Evolutionary conservation across 495 filamentous ascomycete species (phyloP), one percentile per base, ranked within the genome.

Genomic region (Talaromyces wortmannii): DNA sequence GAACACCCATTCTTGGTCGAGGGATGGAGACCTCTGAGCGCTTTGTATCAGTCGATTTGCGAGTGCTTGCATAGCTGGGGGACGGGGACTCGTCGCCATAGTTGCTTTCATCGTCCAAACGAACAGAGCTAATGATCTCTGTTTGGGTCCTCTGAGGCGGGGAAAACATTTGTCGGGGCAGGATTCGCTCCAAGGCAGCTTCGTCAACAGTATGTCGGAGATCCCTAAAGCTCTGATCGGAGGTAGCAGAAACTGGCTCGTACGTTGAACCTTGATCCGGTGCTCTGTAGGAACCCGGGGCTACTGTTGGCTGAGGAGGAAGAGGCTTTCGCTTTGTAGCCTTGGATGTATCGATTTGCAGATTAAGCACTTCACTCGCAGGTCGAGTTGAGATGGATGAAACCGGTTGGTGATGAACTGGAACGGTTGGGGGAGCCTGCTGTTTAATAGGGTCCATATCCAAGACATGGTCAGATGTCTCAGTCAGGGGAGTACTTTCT

Each of bases 1-100:
- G 78, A 4, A 91, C 84, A 52, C 92, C 92, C 61, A 88, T 85
- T 54, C 92, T 81, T 13, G 90, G 90, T 42, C 77, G 81, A 23
- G 91, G 85, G 12, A 78, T 66, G 0, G 83, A 86, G 15, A 75
- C 77, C 6, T 72, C 69, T 3, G 84, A 80, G 50, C 67, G 65
- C 58, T 77, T 78, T 49, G 76, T 88, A 48, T 87, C 82, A 0
- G 80, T 75, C 29, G 87, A 89, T 45, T 72, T 78, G 17, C 77
- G 77, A 8, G 86, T 88, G 65, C 87, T 91, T 6, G 86, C 84
- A 67, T 90, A 91, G 58, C 81, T 78, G n/a, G 78, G 78, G 0
- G 78, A 77, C 6, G 65, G 61, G 0, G 71, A 75, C 10, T 77
- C 77, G 6, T 68, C 76, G 53, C 78, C 78, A 49, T 81, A 81